Base-by-base conservation (phyloP, 805 yeast genomes). In the Schizosaccharomyces japonicus region DNA sequence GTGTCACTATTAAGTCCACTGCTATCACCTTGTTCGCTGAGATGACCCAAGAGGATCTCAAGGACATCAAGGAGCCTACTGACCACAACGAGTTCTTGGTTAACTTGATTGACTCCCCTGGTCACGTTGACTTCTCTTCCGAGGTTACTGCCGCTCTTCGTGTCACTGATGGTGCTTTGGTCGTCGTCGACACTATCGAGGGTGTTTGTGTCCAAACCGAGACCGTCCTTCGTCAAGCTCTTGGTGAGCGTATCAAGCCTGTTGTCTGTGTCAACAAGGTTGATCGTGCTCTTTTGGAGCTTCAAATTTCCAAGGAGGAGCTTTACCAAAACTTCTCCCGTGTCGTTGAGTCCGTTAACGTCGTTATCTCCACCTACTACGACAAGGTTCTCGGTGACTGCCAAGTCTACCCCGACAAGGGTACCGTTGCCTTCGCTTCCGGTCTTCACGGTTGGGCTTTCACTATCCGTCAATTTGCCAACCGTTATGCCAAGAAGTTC, bases 371-470 rank as follows among this genome's bases (percentile, higher is more conserved):
- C 57, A 87, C 96, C 62, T 87, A 87, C 73, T 71, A 76, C 63
- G 98, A 87, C 67, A 72, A 74, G 69, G 68, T 73, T 54, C 70
- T 87, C 56, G 98, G 98, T 74, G 96, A 87, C 65, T 78, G 74
- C 63, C 96, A 87, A 75, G 96, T 87, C 56, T 87, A 79, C 94
- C 98, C 98, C 70, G 92, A 87, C 69, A 69, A 71, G 66, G 98
- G 98, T 74, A 87, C 96, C 69, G 94, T 87, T 65, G 98, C 98
- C 60, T 87, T 87, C 71, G 96, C 94, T 75, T 90, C 96, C 69
- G 98, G 96, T 80, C 76, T 87, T 66, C 98, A 87, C 78, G 98
- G 98, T 71, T 87, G 98, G 98, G 96, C 95, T 67, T 87, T 87
- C 85, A 87, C 98, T 61, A 80, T 87, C 66, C 83, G 98, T 72